Base-by-base conservation (phyloP, 805 yeast species). In the Lachancea fermentati region DNA sequence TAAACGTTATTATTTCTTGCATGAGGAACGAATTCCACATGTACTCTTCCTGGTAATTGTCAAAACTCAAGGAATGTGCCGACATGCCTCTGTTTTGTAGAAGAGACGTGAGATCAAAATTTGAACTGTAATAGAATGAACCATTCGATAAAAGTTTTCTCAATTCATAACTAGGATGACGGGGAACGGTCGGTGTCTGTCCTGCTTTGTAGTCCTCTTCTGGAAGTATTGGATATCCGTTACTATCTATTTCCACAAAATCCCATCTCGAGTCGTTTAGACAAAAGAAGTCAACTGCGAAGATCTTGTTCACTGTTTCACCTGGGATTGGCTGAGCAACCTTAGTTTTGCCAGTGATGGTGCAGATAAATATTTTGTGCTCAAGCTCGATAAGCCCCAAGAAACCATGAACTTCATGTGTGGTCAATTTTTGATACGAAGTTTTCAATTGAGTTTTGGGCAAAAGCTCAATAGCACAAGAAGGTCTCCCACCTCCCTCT, bases 11-110 rank as follows among this genome's bases (percentile, higher is more conserved):
- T 37, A 91, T 73, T 47, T 87, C 95, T 40, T 79, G 74, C 81
- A 89, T 81, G 80, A 93, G 77, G 59, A 85, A 91, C 5, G 84
- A 75, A 60, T 93, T 93, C 98, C 99, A 93, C 97, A 93, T 91
- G 58, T 85, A 93, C 50, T 88, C 89, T 36, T 78, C 79, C 57
- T 83, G 91, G 50, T 76, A 81, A 34, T 84, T 70, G 50, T 76
- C 81, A 44, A 66, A 63, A 36, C 78, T 69, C 35, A 75, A 53
- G 0, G 77, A 66, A 42, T 66, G 65, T 1, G 62, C 56, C 31
- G 65, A 60, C 7, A 79, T 64, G 2, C 91, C 94, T 56, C 95
- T 68, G 35, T 76, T 69, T 62, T 91, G 97, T 46, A 93, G 66
- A 5, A 81, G 69, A n/a, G 87, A 81, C 0, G 98, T 93, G 51